Evolutionary conservation across 345 rosid genomes (phyloP), one percentile per base, ranked within the genome.

Genomic region (Eucalyptus curtisii): DNA sequence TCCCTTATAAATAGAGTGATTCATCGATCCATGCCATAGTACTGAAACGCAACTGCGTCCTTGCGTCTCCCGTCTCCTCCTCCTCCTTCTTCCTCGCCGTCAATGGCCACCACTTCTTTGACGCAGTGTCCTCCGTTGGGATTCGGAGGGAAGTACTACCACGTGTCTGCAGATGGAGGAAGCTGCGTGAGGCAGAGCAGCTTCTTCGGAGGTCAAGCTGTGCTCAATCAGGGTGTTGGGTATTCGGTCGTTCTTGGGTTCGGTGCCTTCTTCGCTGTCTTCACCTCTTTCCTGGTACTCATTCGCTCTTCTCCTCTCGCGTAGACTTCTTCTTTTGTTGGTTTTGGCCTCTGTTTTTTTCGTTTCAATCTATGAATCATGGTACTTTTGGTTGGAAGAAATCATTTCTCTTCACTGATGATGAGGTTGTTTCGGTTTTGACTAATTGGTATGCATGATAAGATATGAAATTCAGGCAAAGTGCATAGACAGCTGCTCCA

Each of bases 241-340:
- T 96, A 96, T 89, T 93, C 99, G 48, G 95, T 97, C 68, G 95
- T 97, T 87, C 95, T 97, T 86, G 99, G 97, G 44, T 97, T 97
- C 42, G 99, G 99, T 47, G 96, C 96, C 87, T 97, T 97, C 92
- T 96, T 97, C 86, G 99, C 99, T 52, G 42, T 95, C 90, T 95
- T 97, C 93, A 96, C 98, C 84, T 95, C 99, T 89, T 93, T 96
- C 90, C 92, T 97, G 95, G 99, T 97, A 85, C 24, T 88, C 61
- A 3, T 89, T n/a, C 31, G 15, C 59, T 61, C 52, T 37, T 31
- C 10, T 42, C 4, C 44, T 45, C 20, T 71, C 10, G 66, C 47
- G 57, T 33, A 19, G 27, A 31, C 59, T 86, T 8, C 87, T 42
- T 86, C n/a, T 33, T n/a, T 9, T 31, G 44, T 52, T 22, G 10